Conservation (phyloP, 2,329 filamentous ascomycete genomes). For the Plectosphaerella cucumerina region DNA sequence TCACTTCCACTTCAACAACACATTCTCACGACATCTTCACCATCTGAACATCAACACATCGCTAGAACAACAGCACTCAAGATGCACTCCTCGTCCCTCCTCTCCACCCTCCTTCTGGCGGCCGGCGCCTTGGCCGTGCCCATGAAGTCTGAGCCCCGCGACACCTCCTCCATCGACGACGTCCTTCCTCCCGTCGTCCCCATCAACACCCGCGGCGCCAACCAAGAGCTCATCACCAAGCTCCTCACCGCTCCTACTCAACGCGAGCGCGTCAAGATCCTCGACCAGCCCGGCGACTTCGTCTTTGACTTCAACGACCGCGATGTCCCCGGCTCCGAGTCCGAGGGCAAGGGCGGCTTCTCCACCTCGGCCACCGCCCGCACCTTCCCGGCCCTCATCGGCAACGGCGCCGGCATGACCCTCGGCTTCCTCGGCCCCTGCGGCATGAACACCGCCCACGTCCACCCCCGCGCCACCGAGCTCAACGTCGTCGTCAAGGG, state of each 20-base stretch:
- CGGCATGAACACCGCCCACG: conserved; percentile 47
- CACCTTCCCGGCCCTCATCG: conserved; percentile 47
- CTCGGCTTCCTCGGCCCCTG: conserved; percentile 45
- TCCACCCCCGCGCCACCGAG: conserved; percentile 43
- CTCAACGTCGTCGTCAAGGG: conserved; percentile 42
- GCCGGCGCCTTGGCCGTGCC: conserved; percentile 12
- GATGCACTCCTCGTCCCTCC: conserved; percentile 10
- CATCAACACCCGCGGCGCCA: conserved; percentile 39
- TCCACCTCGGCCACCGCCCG: conserved; percentile 36
- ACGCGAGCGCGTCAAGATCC: conserved; percentile 24
- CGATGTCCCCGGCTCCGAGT: conserved; percentile 11
- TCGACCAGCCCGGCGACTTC: conserved; percentile 30
- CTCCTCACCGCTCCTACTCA: conserved; percentile 31
- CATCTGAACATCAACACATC: no score
- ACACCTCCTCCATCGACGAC: conserved; percentile 12
- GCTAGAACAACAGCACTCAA: no score
- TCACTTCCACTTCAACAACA: no score
- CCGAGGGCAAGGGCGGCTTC: conserved; percentile 30
- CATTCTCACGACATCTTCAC: no score
- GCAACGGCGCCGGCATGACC: conserved; percentile 40
- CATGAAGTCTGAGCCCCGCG: background rate
- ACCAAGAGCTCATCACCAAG: conserved; percentile 41
- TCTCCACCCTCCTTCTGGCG: conserved; percentile 11
- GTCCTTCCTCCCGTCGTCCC: conserved; percentile 21
- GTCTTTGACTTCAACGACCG: conserved; percentile 36